These are phyloP conservation scores for Quercus lobata DNA, from an alignment of 331 rosid species.

Conservation along the genomic window DNA sequence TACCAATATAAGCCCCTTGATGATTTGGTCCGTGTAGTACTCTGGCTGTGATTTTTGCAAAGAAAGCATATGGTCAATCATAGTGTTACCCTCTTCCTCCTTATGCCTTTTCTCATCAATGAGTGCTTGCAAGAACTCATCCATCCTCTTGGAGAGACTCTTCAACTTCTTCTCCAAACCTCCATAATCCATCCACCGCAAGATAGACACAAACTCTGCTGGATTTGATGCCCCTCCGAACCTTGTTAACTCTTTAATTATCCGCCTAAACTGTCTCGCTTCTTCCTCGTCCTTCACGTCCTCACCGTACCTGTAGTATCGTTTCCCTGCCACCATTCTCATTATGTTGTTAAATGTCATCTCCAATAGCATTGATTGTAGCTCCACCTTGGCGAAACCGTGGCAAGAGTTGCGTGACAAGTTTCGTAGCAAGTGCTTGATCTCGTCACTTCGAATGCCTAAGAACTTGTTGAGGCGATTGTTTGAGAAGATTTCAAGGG, in stretches of 20 bases:
- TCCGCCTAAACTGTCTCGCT: too few relatives aligned
- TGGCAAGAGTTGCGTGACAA: too few relatives aligned
- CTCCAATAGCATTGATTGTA: too few relatives aligned
- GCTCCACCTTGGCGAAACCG: too few relatives aligned
- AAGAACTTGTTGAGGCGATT: too few relatives aligned
- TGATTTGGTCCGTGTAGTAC: background rate
- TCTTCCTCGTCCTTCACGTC: background rate
- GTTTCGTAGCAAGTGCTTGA: too few relatives aligned
- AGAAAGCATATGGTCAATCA: background rate
- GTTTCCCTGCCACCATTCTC: too few relatives aligned
- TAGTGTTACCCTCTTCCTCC: background rate
- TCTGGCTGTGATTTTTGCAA: background rate
- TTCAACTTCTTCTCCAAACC: conserved; percentile 12
- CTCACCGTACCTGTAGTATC: background rate
- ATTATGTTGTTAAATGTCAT: too few relatives aligned
- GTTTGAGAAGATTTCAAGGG: too few relatives aligned
- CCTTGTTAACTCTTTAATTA: background rate
- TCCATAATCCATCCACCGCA: conserved; percentile 5
- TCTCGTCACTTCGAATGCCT: too few relatives aligned
- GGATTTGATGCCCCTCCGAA: background rate
- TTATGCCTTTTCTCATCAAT: conserved; percentile 1
- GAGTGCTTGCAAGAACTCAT: conserved; percentile 22
- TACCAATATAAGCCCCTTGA: background rate
- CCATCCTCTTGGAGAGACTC: background rate
- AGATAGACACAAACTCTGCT: conserved; percentile 19